These are phyloP conservation scores for Sarocladiaceae sp. DNA, from an alignment of 2,329 filamentous ascomycete genomes.

Conservation along the genomic window DNA sequence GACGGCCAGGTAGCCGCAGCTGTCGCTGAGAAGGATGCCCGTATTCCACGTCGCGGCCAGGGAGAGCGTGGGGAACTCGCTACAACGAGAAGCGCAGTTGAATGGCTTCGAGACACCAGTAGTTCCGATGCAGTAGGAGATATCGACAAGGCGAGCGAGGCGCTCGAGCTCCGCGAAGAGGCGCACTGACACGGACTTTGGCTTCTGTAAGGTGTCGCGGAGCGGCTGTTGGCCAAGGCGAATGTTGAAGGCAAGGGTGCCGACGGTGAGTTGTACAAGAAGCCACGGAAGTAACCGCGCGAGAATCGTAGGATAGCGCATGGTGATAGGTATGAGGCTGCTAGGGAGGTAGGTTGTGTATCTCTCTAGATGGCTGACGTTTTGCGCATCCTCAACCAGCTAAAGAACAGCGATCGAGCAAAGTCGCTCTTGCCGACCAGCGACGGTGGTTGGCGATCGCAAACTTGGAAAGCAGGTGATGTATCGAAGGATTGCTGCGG, in stretches of 20 bases:
- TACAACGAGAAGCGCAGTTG: slow-evolving; percentile 74
- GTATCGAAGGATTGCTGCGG: background rate
- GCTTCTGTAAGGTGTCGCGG: slow-evolving; percentile 7
- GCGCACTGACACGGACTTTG: slow-evolving; percentile 42
- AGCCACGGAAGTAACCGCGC: background rate
- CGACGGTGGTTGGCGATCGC: background rate
- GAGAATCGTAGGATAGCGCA: background rate
- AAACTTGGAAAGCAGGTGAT: background rate
- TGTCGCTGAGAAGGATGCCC: slow-evolving; percentile 77
- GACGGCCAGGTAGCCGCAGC: slow-evolving; percentile 89
- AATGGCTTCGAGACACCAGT: slow-evolving; percentile 81
- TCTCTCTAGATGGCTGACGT: background rate
- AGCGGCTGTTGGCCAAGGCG: slow-evolving; percentile 11
- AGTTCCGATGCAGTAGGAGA: slow-evolving; percentile 85
- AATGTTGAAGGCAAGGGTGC: slow-evolving; percentile 11
- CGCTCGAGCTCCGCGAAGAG: slow-evolving; percentile 83
- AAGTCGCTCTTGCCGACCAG: background rate
- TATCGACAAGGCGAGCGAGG: slow-evolving; percentile 84
- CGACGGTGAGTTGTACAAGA: slow-evolving; percentile 15
- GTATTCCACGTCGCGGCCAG: slow-evolving; percentile 87
- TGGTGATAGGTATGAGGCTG: background rate
- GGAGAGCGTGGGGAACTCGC: slow-evolving; percentile 73
- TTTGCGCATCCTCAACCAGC: background rate
- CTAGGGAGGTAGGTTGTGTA: background rate
- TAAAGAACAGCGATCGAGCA: background rate